phyloP scores from a whole-genome alignment of 148 eudicot species.

The Euryodendron excelsum region DNA sequence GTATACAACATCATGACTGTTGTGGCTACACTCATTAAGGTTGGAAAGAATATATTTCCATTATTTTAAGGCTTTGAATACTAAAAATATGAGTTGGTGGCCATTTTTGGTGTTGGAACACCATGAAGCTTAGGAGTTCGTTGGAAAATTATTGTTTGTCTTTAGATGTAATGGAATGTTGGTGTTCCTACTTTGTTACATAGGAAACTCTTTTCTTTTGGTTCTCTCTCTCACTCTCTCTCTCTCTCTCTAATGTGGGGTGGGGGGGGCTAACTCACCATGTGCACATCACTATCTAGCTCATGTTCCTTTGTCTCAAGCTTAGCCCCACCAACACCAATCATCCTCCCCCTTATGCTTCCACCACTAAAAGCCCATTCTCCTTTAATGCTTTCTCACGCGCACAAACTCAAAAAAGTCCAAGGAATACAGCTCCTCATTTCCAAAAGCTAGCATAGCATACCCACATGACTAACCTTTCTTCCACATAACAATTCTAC shows the following conservation, averaged over 20 bases:
- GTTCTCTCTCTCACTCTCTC: neutral
- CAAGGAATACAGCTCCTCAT: slow-evolving; percentile 3
- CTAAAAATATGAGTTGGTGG: too few relatives aligned
- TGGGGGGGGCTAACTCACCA: neutral
- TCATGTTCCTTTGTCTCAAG: neutral
- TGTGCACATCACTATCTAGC: slow-evolving; percentile 24
- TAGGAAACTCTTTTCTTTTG: neutral
- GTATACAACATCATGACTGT: neutral
- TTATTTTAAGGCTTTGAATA: too few relatives aligned
- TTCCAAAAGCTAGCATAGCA: neutral
- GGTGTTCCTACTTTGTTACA: too few relatives aligned
- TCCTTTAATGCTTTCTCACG: neutral
- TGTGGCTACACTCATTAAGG: neutral
- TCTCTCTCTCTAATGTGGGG: neutral
- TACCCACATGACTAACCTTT: neutral
- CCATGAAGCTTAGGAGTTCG: neutral
- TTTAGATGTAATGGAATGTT: too few relatives aligned
- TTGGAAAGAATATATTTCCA: neutral
- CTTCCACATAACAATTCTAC: neutral
- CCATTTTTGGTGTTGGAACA: too few relatives aligned
- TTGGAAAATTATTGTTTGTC: neutral
- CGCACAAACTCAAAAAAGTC: neutral
- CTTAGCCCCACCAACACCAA: neutral
- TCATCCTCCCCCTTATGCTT: neutral
- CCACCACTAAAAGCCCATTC: slow-evolving; percentile 16